A percentile compares a stretch with the other conserved stretches of the same genome.
Conservation (phyloP, 1,284 basidiomycete genomes). For the Xerocomus cyaneibrunnescens region DNA sequence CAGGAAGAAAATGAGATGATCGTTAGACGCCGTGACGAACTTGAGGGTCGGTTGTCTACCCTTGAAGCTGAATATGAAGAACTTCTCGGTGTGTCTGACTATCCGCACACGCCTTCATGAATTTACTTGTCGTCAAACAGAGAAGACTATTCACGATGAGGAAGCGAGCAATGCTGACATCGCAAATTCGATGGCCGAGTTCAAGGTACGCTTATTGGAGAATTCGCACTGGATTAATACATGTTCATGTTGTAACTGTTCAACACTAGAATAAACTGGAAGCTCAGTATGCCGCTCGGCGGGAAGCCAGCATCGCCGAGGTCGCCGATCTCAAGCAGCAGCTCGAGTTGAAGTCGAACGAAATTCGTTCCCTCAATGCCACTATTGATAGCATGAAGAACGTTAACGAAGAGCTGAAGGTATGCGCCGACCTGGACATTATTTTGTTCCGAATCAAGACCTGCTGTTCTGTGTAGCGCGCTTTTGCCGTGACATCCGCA, state of each 20-base stretch:
- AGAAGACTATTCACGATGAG: conserved; percentile 84
- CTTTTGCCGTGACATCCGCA: conserved; percentile 94
- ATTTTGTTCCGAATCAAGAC: conserved; percentile 7
- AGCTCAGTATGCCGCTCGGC: conserved; percentile 89
- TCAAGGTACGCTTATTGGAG: conserved; percentile 65
- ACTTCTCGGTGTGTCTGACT: conserved; percentile 67
- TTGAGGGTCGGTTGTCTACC: conserved; percentile 79
- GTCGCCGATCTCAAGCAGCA: conserved; percentile 90
- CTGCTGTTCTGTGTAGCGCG: conserved; percentile 61
- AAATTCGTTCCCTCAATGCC: conserved; percentile 82
- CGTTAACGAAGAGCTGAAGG: conserved; percentile 98
- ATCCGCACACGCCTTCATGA: conserved; percentile 10
- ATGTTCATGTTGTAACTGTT: conserved; percentile 12
- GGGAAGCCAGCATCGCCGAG: conserved; percentile 87
- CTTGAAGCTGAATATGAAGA: conserved; percentile 97
- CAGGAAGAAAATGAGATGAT: conserved; percentile 94
- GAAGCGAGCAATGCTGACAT: conserved; percentile 78
- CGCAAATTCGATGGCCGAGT: conserved; percentile 81
- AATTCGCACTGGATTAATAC: conserved; percentile 3
- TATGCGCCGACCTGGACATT: conserved; percentile 30
- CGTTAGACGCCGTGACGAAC: conserved; percentile 79
- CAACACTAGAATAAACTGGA: conserved; percentile 81
- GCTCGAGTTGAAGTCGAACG: conserved; percentile 83
- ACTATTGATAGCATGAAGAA: conserved; percentile 93
- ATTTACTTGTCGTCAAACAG: conserved; percentile 40